These are phyloP conservation scores for Phalaenopsis aphrodite DNA, from an alignment of 106 monocot genomes.

Conservation along the genomic window DNA sequence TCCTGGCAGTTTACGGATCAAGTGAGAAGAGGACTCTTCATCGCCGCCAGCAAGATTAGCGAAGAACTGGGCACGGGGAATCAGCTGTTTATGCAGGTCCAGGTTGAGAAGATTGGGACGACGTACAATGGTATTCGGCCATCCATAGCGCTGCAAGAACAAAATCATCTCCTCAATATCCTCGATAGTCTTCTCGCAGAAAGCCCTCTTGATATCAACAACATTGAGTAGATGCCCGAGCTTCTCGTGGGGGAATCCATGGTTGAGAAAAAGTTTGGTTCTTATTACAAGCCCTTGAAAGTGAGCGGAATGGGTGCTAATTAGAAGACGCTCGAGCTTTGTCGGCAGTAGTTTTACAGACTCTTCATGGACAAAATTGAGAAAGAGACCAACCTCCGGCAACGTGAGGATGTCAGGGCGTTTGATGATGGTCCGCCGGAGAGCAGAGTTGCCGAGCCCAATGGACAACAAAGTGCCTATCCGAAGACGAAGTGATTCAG, in stretches of 20 bases:
- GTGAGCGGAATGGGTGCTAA: constrained; percentile 9
- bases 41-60: constrained; percentile 40
- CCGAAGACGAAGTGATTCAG: constrained; percentile 29
- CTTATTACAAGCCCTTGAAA: constrained; percentile 15
- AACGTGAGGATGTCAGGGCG: constrained; percentile 41
- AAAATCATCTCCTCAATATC: constrained; percentile 31
- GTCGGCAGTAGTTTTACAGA: constrained; percentile 18
- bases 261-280: constrained; percentile 20
- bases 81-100: constrained; percentile 34
- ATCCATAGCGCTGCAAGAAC: constrained; percentile 32
- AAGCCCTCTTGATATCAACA: constrained; percentile 41
- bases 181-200: constrained; percentile 23
- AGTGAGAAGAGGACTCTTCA: constrained; percentile 13
- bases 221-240: constrained; percentile 34
- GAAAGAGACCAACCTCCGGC: constrained; percentile 15
- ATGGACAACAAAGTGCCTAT: constrained; percentile 18
- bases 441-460: constrained; percentile 10
- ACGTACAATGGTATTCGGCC: constrained; percentile 35
- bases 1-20: constrained; percentile 50
- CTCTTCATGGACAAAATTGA: constrained; percentile 20
- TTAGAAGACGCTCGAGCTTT: constrained; percentile 43
- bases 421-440: constrained; percentile 20
- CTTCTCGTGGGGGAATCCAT: constrained; percentile 39
- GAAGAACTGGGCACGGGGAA: constrained; percentile 43
- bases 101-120: constrained; percentile 60